These are phyloP conservation scores for Trichoderma breve DNA, from an alignment of 2,329 filamentous ascomycete genomes.

Conservation along the genomic window DNA sequence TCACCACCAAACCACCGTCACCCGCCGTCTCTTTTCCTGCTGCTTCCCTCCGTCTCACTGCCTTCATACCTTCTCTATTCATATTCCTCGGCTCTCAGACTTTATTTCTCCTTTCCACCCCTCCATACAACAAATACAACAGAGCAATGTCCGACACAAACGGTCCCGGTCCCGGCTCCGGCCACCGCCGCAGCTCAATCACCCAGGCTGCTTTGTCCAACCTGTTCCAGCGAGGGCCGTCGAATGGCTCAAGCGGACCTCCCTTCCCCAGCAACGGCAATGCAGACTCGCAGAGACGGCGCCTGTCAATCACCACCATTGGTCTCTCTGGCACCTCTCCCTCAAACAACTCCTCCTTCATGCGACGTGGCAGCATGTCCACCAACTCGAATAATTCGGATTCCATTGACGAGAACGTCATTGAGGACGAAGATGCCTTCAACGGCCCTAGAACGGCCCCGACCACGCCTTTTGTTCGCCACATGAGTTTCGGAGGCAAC, in stretches of 20 bases:
- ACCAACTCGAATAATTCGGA: conserved; percentile 62
- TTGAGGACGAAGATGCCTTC: conserved; percentile 65
- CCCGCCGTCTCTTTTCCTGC: background rate
- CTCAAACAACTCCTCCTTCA: conserved; percentile 50
- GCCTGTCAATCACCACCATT: conserved; percentile 71
- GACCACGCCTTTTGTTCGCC: conserved; percentile 73
- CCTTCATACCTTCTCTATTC: conserved; percentile 1
- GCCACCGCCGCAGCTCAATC: conserved; percentile 56
- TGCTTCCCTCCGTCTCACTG: background rate
- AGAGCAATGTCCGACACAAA: conserved; percentile 39
- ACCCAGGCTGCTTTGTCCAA: conserved; percentile 56
- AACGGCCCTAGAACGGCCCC: conserved; percentile 56
- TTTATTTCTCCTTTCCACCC: background rate
- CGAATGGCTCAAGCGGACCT: conserved; percentile 43
- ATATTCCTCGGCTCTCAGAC: background rate
- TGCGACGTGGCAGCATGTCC: conserved; percentile 66
- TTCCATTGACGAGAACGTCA: conserved; percentile 68
- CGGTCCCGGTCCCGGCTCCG: conserved; percentile 37
- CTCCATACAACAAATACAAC: conserved; percentile 18
- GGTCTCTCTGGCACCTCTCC: conserved; percentile 71
- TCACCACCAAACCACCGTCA: background rate
- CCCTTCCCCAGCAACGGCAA: conserved; percentile 49
- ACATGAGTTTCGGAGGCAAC: conserved; percentile 87
- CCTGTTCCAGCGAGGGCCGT: conserved; percentile 59
- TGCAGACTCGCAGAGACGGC: conserved; percentile 58